A percentile compares a stretch with the other conserved stretches of the same genome.
Conservation (phyloP, 257 asterid species). For the Galeopsis tetrahit region DNA sequence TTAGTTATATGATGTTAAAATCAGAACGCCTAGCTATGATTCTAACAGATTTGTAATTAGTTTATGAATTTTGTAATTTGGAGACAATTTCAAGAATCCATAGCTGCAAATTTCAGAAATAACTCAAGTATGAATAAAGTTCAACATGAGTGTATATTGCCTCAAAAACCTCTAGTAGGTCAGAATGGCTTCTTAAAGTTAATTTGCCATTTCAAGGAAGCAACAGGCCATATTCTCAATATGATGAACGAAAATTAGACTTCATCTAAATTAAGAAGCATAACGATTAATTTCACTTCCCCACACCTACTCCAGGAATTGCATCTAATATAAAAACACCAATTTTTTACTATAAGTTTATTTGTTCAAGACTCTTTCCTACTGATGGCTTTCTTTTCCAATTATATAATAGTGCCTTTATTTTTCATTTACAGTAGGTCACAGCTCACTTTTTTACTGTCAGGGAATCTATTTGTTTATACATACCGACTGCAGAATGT, state of each 20-base stretch:
- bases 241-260: background rate
- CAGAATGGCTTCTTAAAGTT: background rate
- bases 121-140: conserved; percentile 1
- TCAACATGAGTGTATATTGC: background rate
- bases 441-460: background rate
- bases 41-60: background rate
- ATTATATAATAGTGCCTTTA: background rate
- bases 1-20: conserved; percentile 7
- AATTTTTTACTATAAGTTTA: background rate
- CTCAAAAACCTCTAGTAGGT: background rate
- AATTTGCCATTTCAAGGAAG: background rate
- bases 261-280: background rate
- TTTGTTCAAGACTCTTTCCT: background rate
- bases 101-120: background rate
- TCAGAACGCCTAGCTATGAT: background rate
- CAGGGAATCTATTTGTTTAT: background rate
- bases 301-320: background rate
- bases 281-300: background rate
- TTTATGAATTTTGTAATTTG: background rate
- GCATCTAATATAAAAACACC: background rate
- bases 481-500: background rate
- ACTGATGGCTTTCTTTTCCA: background rate
- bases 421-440: background rate
- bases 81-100: conserved; percentile 4
- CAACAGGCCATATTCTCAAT: background rate